These are phyloP conservation scores for Thraustochytrium sp. DNA, from an alignment of 352 stramenopile species.

Conservation along the genomic window DNA sequence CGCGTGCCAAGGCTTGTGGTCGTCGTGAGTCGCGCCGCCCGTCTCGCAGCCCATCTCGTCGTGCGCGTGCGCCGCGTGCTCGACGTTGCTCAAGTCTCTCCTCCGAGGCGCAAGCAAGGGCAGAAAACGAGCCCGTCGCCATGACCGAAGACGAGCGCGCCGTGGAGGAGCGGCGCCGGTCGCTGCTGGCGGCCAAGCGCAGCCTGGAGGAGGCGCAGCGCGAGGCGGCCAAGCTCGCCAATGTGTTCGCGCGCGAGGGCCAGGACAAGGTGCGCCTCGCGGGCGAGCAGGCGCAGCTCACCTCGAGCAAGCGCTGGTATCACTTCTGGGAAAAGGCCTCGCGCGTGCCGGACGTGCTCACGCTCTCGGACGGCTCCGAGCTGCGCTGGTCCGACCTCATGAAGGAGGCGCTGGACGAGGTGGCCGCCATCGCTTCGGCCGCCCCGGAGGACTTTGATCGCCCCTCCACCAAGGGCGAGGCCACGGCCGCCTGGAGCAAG, in stretches of 20 bases:
- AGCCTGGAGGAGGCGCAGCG: not conserved
- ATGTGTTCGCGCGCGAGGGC: not conserved
- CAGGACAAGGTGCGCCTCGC: not conserved
- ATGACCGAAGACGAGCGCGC: too few relatives aligned
- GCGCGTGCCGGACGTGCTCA: not conserved
- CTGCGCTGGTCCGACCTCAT: not conserved
- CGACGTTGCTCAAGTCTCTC: too few relatives aligned
- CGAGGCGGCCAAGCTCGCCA: conserved; percentile 29
- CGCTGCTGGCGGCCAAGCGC: not conserved
- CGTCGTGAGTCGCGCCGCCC: too few relatives aligned
- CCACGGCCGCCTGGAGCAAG: not conserved
- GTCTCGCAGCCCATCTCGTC: too few relatives aligned
- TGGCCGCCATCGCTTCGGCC: not conserved
- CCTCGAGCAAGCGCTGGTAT: conserved; percentile 13
- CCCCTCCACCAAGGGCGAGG: not conserved
- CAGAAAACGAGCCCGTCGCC: too few relatives aligned
- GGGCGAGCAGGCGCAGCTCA: conserved; percentile 2
- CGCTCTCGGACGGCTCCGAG: not conserved
- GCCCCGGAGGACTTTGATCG: not conserved
- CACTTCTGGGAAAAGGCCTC: conserved; percentile 44
- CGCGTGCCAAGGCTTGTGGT: too few relatives aligned
- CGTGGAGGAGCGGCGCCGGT: not conserved
- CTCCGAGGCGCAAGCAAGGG: too few relatives aligned
- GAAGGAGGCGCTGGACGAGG: not conserved
- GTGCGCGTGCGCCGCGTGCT: too few relatives aligned